A percentile compares a stretch with the other conserved stretches of the same genome.
Conservation (phyloP, 139 green algal genomes). For the Ulvella scutata region DNA sequence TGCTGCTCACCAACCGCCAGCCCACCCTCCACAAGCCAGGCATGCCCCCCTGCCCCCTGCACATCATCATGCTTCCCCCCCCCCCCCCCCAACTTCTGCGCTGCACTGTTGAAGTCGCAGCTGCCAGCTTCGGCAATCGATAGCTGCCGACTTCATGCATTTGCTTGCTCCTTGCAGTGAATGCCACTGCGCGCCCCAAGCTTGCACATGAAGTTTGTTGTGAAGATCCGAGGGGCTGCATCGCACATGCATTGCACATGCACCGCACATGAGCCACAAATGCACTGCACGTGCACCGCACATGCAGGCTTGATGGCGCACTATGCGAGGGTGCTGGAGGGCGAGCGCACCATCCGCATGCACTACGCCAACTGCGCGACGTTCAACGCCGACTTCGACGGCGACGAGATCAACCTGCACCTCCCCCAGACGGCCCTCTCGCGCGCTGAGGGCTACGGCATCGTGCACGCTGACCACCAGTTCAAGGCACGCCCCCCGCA, state of each 20-base stretch:
- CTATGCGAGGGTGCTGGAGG: constrained; percentile 44
- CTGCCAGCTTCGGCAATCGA: too few relatives aligned
- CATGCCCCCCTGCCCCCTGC: neutral
- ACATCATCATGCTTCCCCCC: too few relatives aligned
- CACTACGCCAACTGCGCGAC: constrained; percentile 98
- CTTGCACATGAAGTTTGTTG: neutral
- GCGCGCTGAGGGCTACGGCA: constrained; percentile 82
- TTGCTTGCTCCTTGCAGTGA: too few relatives aligned
- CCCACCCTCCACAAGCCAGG: constrained; percentile 96
- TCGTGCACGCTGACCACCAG: constrained; percentile 87
- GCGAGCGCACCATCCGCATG: constrained; percentile 92
- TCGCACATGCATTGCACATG: too few relatives aligned
- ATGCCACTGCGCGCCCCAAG: too few relatives aligned
- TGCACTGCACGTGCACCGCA: too few relatives aligned
- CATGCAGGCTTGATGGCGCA: constrained; percentile 51
- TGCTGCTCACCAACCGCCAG: constrained; percentile 96
- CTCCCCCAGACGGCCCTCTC: constrained; percentile 78
- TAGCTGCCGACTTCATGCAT: too few relatives aligned
- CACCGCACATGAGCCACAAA: too few relatives aligned
- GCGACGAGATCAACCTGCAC: constrained; percentile 99
- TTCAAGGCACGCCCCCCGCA: constrained; percentile 49
- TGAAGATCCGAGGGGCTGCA: too few relatives aligned
- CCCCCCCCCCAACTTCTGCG: too few relatives aligned
- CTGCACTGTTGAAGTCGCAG: too few relatives aligned
- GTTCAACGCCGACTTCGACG: constrained; percentile 98